Evolutionary conservation across 2,329 filamentous ascomycete species (phyloP), one percentile per base, ranked within the genome.

Genomic region (Thelonectria discophora): DNA sequence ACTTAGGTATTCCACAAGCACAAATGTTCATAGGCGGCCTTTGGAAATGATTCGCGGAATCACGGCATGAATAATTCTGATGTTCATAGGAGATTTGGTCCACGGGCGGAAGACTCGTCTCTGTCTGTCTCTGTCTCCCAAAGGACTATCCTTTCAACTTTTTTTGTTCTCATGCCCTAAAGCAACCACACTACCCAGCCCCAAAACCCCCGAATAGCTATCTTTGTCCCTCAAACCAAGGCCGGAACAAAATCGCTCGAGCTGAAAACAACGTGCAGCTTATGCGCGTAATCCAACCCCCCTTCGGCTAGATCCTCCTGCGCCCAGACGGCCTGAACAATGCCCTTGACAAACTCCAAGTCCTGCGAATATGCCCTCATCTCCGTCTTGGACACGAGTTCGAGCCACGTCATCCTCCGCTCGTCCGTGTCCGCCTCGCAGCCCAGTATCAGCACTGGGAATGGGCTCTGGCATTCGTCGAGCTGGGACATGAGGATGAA

Each of bases 361-460:
- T 21, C 47, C 17, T 21, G 13, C 13, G 46, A 34, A 13, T 6
- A 9, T 1, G 24, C 43, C 13, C n/a, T 21, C 20, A 32, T 24
- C 34, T 56, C 45, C 5, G 54, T 50, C 17, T 37, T 43, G 11
- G 54, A n/a, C 8, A 56, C 40, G 17, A 56, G n/a, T 21, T 55
- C 17, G 3, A 57, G 54, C 5, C 48, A n/a, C 10, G n/a, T 13
- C 27, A 49, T 34, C 27, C 54, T 42, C 8, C 12, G 47, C 17
- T 49, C 54, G 11, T 57, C 55, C 8, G 13, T 51, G 7, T 45
- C 21, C 13, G 55, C 55, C 27, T 57, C 55, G 7, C 47, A 57
- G 27, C 55, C 55, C 9, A 57, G 11, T 9, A 57, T 51, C n/a
- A 57, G 21, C 11, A 57, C 17, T n/a, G 55, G 55, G 9, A 57